Evolutionary conservation across 176 grass and related monocot species (phyloP).

Genomic region (Carex myosuroides): DNA sequence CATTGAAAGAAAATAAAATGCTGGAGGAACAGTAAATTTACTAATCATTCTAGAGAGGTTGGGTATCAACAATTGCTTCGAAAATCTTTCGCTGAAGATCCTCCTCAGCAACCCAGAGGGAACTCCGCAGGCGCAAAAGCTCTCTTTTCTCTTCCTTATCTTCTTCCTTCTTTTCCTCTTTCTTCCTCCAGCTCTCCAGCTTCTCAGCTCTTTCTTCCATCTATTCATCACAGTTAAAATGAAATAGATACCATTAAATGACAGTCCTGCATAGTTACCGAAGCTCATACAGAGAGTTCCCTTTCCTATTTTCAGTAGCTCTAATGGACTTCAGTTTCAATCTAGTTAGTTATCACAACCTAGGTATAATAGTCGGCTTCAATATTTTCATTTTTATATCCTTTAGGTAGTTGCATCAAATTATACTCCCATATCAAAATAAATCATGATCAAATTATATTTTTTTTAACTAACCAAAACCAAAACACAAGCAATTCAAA

Average conservation of each 20-base stretch:
- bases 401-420: neutral
- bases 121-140: constrained; percentile 51
- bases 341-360: neutral
- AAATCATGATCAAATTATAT: neutral
- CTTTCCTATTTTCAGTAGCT: neutral
- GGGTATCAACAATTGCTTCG: constrained; percentile 28
- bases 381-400: neutral
- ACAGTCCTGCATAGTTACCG: neutral
- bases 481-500: neutral
- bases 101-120: constrained; percentile 52
- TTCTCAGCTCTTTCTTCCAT: constrained; percentile 87
- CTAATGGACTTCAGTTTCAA: neutral
- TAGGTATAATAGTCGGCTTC: neutral
- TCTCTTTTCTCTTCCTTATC: constrained; percentile 47
- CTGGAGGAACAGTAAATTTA: neutral
- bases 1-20: constrained; percentile 1
- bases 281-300: neutral
- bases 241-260: neutral
- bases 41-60: constrained; percentile 26
- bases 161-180: constrained; percentile 43
- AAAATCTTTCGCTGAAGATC: constrained; percentile 43
- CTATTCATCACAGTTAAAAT: constrained; percentile 28
- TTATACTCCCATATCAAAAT: neutral
- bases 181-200: constrained; percentile 65
- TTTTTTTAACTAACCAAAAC: neutral